These are phyloP conservation scores for Rhodotorula mucilaginosa DNA, from an alignment of 1,284 basidiomycete genomes.

Conservation along the genomic window DNA sequence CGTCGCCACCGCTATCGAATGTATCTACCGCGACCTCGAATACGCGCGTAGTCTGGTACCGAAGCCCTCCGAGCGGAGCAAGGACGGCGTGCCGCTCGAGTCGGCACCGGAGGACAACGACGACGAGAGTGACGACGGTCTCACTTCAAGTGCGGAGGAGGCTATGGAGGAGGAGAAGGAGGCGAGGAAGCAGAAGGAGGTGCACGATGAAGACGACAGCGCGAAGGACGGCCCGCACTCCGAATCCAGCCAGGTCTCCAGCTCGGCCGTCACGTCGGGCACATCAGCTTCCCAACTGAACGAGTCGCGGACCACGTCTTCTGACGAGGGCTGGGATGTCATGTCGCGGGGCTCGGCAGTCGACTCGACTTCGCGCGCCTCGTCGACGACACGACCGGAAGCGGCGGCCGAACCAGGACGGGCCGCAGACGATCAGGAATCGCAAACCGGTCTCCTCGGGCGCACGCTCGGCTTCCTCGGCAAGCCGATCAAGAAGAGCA, in stretches of 20 bases:
- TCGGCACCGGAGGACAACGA: slow-evolving; percentile 7
- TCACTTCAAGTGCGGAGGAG: background rate
- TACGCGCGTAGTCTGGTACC: slow-evolving; percentile 40
- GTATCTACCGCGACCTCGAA: slow-evolving; percentile 79
- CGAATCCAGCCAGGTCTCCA: background rate
- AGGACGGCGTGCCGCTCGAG: slow-evolving; percentile 4
- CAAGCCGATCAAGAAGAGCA: slow-evolving; percentile 9
- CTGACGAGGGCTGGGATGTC: slow-evolving; percentile 29
- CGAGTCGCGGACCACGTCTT: slow-evolving; percentile 18
- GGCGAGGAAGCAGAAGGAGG: background rate
- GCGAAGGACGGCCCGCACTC: background rate
- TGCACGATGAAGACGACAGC: background rate
- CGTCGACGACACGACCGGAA: background rate
- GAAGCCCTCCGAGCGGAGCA: slow-evolving; percentile 5
- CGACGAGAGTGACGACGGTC: background rate
- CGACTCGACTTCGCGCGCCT: slow-evolving; percentile 9
- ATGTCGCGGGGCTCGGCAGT: slow-evolving; percentile 27
- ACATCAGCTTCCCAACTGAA: background rate
- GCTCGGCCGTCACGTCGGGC: background rate
- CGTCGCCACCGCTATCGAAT: slow-evolving; percentile 80
- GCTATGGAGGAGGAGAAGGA: background rate
- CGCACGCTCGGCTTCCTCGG: slow-evolving; percentile 21
- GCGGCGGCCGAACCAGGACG: background rate
- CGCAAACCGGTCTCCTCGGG: slow-evolving; percentile 13
- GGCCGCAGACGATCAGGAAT: background rate